phyloP scores from a whole-genome alignment of 306 rosid species.

The Sphenostylis stenocarpa region DNA sequence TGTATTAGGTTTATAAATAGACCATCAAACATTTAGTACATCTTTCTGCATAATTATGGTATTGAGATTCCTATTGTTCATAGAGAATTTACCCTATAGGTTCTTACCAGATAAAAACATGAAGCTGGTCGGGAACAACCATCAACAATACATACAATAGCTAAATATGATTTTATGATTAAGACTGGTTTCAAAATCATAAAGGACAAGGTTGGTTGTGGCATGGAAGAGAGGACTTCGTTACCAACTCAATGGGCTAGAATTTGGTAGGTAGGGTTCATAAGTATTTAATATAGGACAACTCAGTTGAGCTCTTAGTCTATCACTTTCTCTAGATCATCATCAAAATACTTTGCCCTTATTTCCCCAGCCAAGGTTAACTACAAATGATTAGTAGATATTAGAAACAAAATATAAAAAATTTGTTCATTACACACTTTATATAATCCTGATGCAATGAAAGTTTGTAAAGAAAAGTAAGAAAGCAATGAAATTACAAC shows the following conservation, averaged over 20 bases:
- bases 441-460: not conserved
- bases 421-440: not conserved
- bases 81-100: not conserved
- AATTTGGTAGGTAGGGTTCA: conserved; percentile 8
- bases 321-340: conserved; percentile 11
- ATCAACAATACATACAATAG: conserved; percentile 2
- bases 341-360: not conserved
- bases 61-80: not conserved
- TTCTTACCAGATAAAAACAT: not conserved
- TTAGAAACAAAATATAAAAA: not conserved
- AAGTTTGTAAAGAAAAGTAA: conserved; percentile 15
- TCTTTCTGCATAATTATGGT: not conserved
- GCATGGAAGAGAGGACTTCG: not conserved
- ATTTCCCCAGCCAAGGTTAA: not conserved
- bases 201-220: not conserved
- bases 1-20: not conserved
- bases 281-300: not conserved
- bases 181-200: not conserved
- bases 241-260: not conserved
- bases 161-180: not conserved
- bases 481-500: conserved; percentile 1
- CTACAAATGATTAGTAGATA: not conserved
- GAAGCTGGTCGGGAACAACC: not conserved
- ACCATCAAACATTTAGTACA: not conserved
- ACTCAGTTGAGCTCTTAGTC: not conserved